Evolutionary conservation across 2,329 filamentous ascomycete genomes (phyloP), one percentile per base, ranked within the genome.

Genomic region (Penicillium psychrosexuale): DNA sequence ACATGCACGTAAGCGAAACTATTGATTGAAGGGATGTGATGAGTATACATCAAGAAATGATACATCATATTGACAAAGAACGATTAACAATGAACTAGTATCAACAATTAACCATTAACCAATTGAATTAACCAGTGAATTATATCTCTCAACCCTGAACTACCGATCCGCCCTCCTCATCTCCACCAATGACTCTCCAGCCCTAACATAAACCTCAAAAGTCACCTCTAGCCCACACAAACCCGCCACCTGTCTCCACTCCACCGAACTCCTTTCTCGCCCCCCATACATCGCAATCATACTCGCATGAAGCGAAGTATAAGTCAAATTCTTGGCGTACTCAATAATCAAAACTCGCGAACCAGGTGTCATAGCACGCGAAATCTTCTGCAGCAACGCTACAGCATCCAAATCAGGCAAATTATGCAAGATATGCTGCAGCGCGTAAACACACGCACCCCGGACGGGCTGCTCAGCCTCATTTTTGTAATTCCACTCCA

Each of bases 341-440:
- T 73, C 72, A 24, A 71, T 68, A 15, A 75, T 72, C 27, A 75
- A 47, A 17, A 75, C 27, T 9, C 71, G 61, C 3, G 72, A 74
- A 19, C 66, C 48, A 3, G 68, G 59, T 0, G 58, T 64, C 72
- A 74, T 74, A 1, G 71, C 72, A 19, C 56, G 58, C 2, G 71
- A 64, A 3, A 72, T 57, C 54, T 73, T 74, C 62, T 73, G 69
- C 39, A 74, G 46, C 34, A 74, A 56, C n/a, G 63, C 57, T 42
- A 70, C 60, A 2, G 72, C 69, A 39, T 73, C 70, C 17, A 74
- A 54, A 45, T 74, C 72, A 4, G 72, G 64, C 42, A 73, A 42
- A 33, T 75, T 75, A 46, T 75, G 72, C 22, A 74, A 58, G 17
- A 74, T 71, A 55, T 73, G 70, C 15, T 70, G 68, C 3, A 74